Base-by-base conservation (phyloP, 345 rosid genomes). In the Bruguiera sexangula region DNA sequence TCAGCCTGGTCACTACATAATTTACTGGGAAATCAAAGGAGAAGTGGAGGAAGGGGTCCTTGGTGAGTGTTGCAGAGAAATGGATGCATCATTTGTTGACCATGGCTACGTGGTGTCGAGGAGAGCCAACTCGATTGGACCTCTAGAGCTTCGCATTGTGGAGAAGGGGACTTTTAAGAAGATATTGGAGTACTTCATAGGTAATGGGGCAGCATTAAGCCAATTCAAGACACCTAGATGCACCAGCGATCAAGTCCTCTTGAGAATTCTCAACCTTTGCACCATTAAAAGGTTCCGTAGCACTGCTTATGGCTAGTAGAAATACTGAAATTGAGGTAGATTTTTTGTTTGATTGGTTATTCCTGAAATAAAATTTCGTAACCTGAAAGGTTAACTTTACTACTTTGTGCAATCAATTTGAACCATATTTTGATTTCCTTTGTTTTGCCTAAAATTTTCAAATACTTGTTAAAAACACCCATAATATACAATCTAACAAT, bases 141-240 rank as follows among this genome's bases (percentile, higher is more conserved):
- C 98, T 0, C 69, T 94, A 1, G 98, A 94, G 88, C 85, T 94
- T 24, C 65, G 98, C 67, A 76, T 91, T 0, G 88, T 94, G 58
- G 85, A 91, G 82, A 80, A 68, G 36, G 97, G 97, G 20, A 85
- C 96, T 31, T 94, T 91, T 62, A 81, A 81, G 81, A 87, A 84
- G 84, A 85, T 91, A 32, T 79, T 91, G 80, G 98, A 91, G 32
- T 36, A 82, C 69, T 91, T 82, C 53, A 84, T 88, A 6, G 90
- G 87, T 29, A 89, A 86, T 71, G 95, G 92, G 2, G 96, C 90
- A 3, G 90, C 93, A 3, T 57, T 94, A 82, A 94, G 93, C 86
- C 98, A 94, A 76, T 94, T 88, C 74, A 94, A 94, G 86, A 91
- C 92, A 3, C 97, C 98, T 0, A 88, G 98, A 82, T 94, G 98